These are phyloP conservation scores for Crithidia bombi DNA, from an alignment of 208 protist species.

Conservation along the genomic window DNA sequence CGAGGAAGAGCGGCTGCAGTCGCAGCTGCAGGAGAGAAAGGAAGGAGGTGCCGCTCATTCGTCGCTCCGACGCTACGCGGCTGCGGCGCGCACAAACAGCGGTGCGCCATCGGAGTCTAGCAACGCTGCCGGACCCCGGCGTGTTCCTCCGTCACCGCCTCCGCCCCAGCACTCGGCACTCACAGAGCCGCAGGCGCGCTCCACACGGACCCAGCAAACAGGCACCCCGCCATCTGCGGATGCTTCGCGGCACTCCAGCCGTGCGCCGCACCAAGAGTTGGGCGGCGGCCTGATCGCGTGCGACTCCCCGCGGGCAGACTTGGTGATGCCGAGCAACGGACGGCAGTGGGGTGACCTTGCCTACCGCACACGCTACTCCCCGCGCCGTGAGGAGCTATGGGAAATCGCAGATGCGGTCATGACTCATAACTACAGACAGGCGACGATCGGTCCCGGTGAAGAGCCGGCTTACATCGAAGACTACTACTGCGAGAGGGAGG, in stretches of 20 bases:
- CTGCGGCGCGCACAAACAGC: neutral
- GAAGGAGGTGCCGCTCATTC: neutral
- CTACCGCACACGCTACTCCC: constrained; percentile 32
- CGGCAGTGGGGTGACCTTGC: constrained; percentile 29
- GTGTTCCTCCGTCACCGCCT: neutral
- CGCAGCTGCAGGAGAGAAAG: neutral
- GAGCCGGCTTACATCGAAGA: constrained; percentile 21
- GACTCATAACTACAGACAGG: constrained; percentile 34
- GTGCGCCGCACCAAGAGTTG: neutral
- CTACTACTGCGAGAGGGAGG: neutral
- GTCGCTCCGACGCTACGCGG: neutral
- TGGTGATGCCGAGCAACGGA: constrained; percentile 26
- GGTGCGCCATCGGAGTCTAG: constrained; percentile 11
- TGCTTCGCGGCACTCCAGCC: constrained; percentile 2
- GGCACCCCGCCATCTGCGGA: neutral
- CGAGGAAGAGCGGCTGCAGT: neutral
- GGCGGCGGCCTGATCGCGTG: constrained; percentile 9
- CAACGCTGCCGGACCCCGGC: neutral
- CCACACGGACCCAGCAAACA: neutral
- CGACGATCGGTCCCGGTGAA: constrained; percentile 1
- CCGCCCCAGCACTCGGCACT: neutral
- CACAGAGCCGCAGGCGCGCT: neutral
- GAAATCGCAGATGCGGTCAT: constrained; percentile 48
- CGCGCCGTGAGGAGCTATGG: constrained; percentile 58
- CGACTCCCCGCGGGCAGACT: constrained; percentile 14